Base-by-base conservation (phyloP, 805 yeast species). In the Sugiyamaella marilandica region DNA sequence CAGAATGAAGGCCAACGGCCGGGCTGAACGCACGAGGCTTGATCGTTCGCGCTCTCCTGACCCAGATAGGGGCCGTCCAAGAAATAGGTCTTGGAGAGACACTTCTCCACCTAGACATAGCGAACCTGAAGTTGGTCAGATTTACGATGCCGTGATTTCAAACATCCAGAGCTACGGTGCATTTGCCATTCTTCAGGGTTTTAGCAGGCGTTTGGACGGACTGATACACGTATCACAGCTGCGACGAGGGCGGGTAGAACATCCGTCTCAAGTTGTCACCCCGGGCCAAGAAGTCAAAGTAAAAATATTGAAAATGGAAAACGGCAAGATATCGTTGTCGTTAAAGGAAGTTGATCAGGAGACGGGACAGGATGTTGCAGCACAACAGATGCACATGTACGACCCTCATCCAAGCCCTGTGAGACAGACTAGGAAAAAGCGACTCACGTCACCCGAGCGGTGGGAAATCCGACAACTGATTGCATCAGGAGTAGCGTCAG, bases 401-500 rank as follows among this genome's bases (percentile, higher is more conserved):
- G 21, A 36, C 16, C 29, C 7, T 24, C 7, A 24, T 24, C 26
- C 29, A 10, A 19, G 43, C 2, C 43, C 44, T 16, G 18, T 29
- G 29, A 31, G 24, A 19, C 14, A 39, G 9, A 59, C 58, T 10
- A 57, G 53, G 7, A 72, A 68, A 55, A 70, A 75, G 55, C 74
- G 87, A 49, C 66, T 84, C 34, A 84, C 95, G 0, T 85, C 95
- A 0, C 95, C 95, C 0, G 98, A 91, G 67, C 70, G 89, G 52
- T 91, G 97, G 96, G 97, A 92, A 64, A 76, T 87, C 49, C 74
- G 86, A 33, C 97, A 91, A 64, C 70, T 91, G 44, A 86, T 85
- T 24, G 83, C 92, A 0, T 80, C 92, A 4, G 95, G 95, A 2
- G 91, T 80, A 0, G 79, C 82, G 0, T 74, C 82, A 4, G 79